Evolutionary conservation across 2,329 filamentous ascomycete genomes (phyloP).

Genomic region (Pestalotiopsis sp.): DNA sequence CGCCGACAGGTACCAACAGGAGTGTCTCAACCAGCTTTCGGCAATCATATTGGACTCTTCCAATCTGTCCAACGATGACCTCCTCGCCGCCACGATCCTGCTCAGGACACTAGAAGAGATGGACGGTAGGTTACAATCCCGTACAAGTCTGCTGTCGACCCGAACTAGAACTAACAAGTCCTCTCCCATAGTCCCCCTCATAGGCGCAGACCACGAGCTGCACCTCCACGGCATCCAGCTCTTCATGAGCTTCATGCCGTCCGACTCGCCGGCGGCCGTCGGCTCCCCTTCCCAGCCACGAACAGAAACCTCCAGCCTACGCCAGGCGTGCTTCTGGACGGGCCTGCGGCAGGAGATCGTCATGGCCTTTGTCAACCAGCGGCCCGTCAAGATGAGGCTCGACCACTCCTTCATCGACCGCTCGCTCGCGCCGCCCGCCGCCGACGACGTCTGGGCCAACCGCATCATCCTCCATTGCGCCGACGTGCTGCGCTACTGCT

Average conservation of each 20-base stretch:
- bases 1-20: conserved; percentile 10
- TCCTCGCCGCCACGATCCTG: conserved; percentile 9
- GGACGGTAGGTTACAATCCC: neutral
- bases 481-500: conserved; percentile 5
- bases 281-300: neutral
- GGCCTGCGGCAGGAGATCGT: conserved; percentile 13
- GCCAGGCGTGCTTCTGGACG: conserved; percentile 11
- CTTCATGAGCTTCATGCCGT: conserved; percentile 3
- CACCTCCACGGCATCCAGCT: conserved; percentile 13
- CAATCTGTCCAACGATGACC: conserved; percentile 3
- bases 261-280: neutral
- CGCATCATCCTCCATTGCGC: conserved; percentile 11
- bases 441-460: conserved; percentile 12
- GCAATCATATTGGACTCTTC: conserved; percentile 2
- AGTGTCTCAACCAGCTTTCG: conserved; percentile 8
- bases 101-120: conserved; percentile 11
- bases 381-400: conserved; percentile 8
- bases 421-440: neutral
- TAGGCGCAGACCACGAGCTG: conserved; percentile 1
- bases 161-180: neutral
- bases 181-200: neutral
- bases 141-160: neutral
- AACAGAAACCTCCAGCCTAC: neutral
- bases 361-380: conserved; percentile 10
- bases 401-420: conserved; percentile 6